Evolutionary conservation across 106 monocot species (phyloP), one percentile per base, ranked within the genome.

Genomic region (Allium cepa): DNA sequence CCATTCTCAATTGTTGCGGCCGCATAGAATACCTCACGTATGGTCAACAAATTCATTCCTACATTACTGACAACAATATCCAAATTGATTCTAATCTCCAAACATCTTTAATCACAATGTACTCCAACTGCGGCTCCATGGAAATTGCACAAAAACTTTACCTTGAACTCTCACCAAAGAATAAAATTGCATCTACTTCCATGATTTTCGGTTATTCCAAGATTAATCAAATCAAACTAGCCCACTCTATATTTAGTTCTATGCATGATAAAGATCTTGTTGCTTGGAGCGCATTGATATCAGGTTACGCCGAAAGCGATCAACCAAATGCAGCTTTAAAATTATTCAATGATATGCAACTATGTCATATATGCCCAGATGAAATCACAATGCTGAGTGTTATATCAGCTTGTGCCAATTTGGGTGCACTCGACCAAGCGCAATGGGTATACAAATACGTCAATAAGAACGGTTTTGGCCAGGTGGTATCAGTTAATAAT

Each of bases 251-350:
- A 12, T 92, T 92, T 64, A 73, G 84, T 64, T 49, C 26, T 46
- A 84, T 87, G 75, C 14, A 16, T 8, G 73, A 82, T 8, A 79
- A 75, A 46, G 91, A 92, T 72, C 70, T 87, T 16, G 70, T 87
- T 27, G 79, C 72, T 63, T 87, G 87, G 91, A 87, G 80, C 15
- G 79, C 84, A 8, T 82, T 92, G 84, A 82, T 92, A 57, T 79
- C 84, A 12, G 77, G 81, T 2, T 84, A 84, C 60, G 75, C 72
- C 47, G 87, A 84, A 68, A 87, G 87, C 57, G 84, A 82, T 18
- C 73, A 53, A 14, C 91, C 84, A 2, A 57, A 28, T 13, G 84
- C 84, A 70, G 87, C 91, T 7, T 77, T 92, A 26, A 53, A 65
- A 17, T 59, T 92, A 53, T 92, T 92, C 69, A 78, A 79, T 49